Conservation (phyloP, 176 grass and related monocot genomes). For the Tillandsia fasciculata region DNA sequence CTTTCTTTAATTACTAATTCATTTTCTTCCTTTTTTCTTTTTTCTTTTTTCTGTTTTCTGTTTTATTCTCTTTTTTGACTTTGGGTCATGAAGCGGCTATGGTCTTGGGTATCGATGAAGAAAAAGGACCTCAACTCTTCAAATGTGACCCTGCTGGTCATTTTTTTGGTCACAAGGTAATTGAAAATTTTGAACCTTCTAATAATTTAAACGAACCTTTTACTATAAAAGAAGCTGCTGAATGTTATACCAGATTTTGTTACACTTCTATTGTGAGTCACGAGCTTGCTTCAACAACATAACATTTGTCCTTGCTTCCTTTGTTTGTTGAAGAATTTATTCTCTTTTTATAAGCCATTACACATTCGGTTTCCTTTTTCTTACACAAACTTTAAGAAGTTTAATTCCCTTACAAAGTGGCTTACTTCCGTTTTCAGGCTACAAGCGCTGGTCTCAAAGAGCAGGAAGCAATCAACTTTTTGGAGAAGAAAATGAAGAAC, state of each 20-base stretch:
- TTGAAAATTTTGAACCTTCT: not conserved
- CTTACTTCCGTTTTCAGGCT: constrained; percentile 38
- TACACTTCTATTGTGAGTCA: not conserved
- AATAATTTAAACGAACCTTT: not conserved
- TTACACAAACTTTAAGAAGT: not conserved
- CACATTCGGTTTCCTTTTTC: not conserved
- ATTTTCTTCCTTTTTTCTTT: not conserved
- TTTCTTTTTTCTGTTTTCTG: not conserved
- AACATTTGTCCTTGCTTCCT: not conserved
- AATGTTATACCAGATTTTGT: not conserved
- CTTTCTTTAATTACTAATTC: not conserved
- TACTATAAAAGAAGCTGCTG: not conserved
- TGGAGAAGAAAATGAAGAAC: constrained; percentile 99
- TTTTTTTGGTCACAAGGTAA: constrained; percentile 96
- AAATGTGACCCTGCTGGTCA: constrained; percentile 97
- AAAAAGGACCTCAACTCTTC: constrained; percentile 94
- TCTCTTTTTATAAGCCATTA: not conserved
- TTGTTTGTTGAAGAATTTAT: not conserved
- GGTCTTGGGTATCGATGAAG: constrained; percentile 93
- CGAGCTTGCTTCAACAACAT: not conserved
- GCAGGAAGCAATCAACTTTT: constrained; percentile 99
- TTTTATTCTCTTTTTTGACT: not conserved
- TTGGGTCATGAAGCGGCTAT: constrained; percentile 47
- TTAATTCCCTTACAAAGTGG: constrained; percentile 1
- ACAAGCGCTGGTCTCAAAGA: constrained; percentile 99